Percentiles rank a stretch among this genome's conserved stretches.
These are phyloP conservation scores for Xylaria intraflava DNA, from an alignment of 495 filamentous ascomycete species.

Conservation along the genomic window DNA sequence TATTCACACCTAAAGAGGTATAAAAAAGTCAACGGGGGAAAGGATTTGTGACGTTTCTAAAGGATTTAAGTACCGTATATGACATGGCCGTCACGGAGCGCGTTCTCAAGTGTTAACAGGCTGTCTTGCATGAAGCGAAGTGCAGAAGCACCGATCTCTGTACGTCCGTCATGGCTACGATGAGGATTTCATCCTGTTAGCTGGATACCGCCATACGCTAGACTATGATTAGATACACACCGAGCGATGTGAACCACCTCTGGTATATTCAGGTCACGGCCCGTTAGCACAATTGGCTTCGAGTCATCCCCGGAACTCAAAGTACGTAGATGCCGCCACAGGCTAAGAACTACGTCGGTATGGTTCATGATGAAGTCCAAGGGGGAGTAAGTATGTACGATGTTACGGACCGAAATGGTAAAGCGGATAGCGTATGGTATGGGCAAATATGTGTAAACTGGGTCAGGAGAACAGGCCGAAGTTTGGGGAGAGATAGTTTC, in stretches of 20 bases:
- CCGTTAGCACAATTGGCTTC: neutral
- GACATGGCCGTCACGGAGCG: neutral
- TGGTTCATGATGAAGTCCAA: constrained; percentile 2
- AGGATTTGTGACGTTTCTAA: neutral
- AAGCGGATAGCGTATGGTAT: no score
- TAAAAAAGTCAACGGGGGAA: neutral
- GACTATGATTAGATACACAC: neutral
- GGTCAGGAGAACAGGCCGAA: no score
- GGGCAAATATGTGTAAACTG: no score
- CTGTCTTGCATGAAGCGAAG: neutral
- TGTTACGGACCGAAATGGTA: no score
- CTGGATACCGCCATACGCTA: neutral
- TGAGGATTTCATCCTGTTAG: neutral
- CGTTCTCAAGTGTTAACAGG: neutral
- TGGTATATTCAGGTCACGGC: neutral
- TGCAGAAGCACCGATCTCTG: neutral
- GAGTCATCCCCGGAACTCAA: neutral
- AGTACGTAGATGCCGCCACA: neutral
- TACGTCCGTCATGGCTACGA: neutral
- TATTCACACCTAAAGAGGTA: constrained; percentile 41
- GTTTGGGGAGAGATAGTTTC: no score
- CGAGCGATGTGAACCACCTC: neutral
- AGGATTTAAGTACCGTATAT: neutral
- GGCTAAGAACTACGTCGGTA: neutral
- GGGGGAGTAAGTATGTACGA: no score